Base-by-base conservation (phyloP, 768 basidiomycete genomes). In the Tricholoma matsutake region DNA sequence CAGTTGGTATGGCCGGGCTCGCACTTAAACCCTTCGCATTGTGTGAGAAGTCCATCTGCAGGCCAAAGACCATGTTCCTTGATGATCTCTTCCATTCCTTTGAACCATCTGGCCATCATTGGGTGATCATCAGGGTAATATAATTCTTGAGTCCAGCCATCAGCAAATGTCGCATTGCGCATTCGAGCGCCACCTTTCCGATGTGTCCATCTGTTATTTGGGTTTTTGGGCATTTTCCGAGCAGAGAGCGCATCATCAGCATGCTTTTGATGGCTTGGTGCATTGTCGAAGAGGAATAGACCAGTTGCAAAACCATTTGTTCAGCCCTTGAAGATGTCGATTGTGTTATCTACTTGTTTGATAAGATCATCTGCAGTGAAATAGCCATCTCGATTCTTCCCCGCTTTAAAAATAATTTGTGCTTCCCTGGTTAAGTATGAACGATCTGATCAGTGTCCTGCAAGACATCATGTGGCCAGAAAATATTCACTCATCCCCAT, bases 31-130 rank as follows among this genome's bases (percentile, higher is more conserved):
- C n/a, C n/a, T n/a, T n/a, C n/a, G n/a, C n/a, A n/a, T n/a, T n/a
- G n/a, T n/a, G n/a, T n/a, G n/a, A n/a, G n/a, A n/a, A n/a, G n/a
- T n/a, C n/a, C n/a, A n/a, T n/a, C n/a, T 13, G 52, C 53, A 45
- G 61, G 62, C 62, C 61, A 67, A 14, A 70, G 61, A 2, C 61
- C 61, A 28, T 66, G 65, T 56, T 76, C 65, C 32, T 31, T 8
- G 29, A 69, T 63, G 22, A 71, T 69, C 11, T 56, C 18, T 58
- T 74, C 70, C 73, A 76, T 77, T 18, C 77, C 73, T 63, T 77
- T 77, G 22, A 25, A 25, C 22, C 22, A 25, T 25, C 3, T 3
- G 3, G 22, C 22, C 58, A 66, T 65, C n/a, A 63, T 64, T 13
- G 67, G 68, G 57, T 76, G 73, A 56, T 73, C 57, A 20, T 71